Conservation (phyloP, 768 basidiomycete species). For the Leucosporidium scottii region DNA sequence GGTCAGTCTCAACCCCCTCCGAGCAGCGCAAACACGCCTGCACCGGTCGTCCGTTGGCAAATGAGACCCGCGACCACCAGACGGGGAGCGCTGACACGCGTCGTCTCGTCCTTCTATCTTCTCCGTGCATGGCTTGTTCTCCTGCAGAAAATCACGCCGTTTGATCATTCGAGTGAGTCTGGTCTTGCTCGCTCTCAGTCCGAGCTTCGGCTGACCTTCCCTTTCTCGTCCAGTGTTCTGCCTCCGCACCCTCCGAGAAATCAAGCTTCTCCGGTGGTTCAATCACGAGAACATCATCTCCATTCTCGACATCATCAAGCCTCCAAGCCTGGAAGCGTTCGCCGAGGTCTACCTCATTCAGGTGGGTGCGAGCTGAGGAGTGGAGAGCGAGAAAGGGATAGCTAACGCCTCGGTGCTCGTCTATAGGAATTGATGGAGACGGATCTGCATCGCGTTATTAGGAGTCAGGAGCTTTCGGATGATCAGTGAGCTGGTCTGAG, state of each 20-base stretch:
- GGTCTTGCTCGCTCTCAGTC: background rate
- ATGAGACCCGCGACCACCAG: too few species aligned
- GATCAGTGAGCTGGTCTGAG: constrained; percentile 73
- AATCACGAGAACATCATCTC: constrained; percentile 65
- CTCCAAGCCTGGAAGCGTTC: constrained; percentile 69
- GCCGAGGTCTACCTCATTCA: constrained; percentile 69
- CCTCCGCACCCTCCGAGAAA: constrained; percentile 74
- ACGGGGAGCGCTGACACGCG: too few species aligned
- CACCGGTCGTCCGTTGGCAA: too few species aligned
- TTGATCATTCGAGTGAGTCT: constrained; percentile 66
- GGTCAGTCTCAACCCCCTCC: background rate
- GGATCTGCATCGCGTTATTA: constrained; percentile 83
- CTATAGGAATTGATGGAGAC: constrained; percentile 40
- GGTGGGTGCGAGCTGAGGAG: constrained; percentile 9
- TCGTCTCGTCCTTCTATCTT: background rate
- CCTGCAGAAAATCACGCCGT: constrained; percentile 70
- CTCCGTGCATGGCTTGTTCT: too few species aligned
- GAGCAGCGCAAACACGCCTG: background rate
- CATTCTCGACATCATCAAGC: constrained; percentile 81
- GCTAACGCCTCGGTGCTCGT: background rate
- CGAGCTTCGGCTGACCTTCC: background rate
- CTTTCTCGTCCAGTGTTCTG: constrained; percentile 58
- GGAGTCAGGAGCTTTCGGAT: constrained; percentile 88
- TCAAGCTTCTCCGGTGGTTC: constrained; percentile 59
- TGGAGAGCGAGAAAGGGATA: background rate